Evolutionary conservation across 2,329 filamentous ascomycete genomes (phyloP).

Genomic region (Trichoderma hamatum): DNA sequence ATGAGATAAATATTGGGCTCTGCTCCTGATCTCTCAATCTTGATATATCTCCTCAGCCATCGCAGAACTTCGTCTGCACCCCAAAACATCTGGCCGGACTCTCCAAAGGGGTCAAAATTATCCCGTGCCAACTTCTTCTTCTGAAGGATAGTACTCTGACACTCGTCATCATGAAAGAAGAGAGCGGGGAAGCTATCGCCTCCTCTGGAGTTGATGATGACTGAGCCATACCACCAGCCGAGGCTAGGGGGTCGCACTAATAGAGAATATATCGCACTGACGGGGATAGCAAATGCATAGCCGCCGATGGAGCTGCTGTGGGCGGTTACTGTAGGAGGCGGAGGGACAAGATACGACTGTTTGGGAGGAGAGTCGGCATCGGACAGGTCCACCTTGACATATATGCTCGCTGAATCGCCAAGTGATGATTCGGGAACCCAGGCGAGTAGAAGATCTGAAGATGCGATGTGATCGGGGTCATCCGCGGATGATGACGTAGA

Average conservation of each 20-base stretch:
- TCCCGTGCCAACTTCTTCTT: conserved; percentile 84
- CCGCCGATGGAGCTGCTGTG: conserved; percentile 72
- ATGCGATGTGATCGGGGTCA: conserved; percentile 50
- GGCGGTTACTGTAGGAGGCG: conserved; percentile 81
- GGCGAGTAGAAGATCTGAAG: conserved; percentile 80
- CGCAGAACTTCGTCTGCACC: conserved; percentile 92
- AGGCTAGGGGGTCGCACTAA: conserved; percentile 88
- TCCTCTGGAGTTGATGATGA: conserved; percentile 87
- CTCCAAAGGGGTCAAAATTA: conserved; percentile 87
- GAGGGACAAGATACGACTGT: conserved; percentile 88
- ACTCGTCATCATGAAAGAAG: conserved; percentile 98
- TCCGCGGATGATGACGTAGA: conserved; percentile 36
- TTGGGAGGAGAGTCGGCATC: conserved; percentile 79
- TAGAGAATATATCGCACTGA: conserved; percentile 88
- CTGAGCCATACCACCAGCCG: conserved; percentile 97
- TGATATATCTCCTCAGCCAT: conserved; percentile 85
- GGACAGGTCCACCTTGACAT: conserved; percentile 91
- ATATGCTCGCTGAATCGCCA: conserved; percentile 82
- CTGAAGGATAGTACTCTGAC: conserved; percentile 91
- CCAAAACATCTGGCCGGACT: conserved; percentile 90
- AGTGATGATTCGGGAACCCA: conserved; percentile 92
- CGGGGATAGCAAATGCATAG: conserved; percentile 89
- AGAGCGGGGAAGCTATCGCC: conserved; percentile 94
- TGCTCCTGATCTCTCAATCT: conserved; percentile 78
- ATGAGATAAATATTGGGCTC: conserved; percentile 92